Base-by-base conservation (phyloP, 2,329 filamentous ascomycete species). In the Chaetomiaceae sp. region DNA sequence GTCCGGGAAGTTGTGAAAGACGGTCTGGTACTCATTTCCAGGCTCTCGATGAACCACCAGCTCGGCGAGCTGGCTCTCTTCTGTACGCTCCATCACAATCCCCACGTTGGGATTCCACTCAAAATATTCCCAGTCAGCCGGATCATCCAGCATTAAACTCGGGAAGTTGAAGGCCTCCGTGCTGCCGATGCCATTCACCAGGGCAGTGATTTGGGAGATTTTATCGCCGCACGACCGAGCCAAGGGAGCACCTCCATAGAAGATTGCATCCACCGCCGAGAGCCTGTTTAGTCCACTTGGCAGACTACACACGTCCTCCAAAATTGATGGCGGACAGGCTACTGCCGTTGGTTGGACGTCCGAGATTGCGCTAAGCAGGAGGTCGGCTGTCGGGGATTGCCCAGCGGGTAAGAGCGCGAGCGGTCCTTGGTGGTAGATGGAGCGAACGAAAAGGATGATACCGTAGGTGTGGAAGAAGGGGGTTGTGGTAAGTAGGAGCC, bases 401-500 rank as follows among this genome's bases (percentile, higher is more conserved):
- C n/a, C n/a, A n/a, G n/a, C n/a, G n/a, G n/a, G n/a, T n/a, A n/a
- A n/a, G 18, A 57, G 34, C 8, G 48, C 52, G 3, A 57, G 44
- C 1, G 55, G 51, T 4, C 32, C 36, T 14, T 47, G 51, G 52
- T 55, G 29, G 40, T 55, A 51, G 20, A 57, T 33, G 6, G 52
- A 53, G 1, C 55, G 43, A 30, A 43, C 5, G 21, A 57, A 21
- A 7, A 55, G 20, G 29, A 53, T 53, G 1, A 49, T 33, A 3
- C 55, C 55, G 29, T 51, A 55, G 8, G 25, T 25, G 33, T 57
- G 52, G 40, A 57, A 55, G 14, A 57, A 53, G 7, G 55, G 55
- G 2, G 48, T 14, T 30, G 43, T 34, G 11, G 18, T 18, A 18
- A 57, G 27, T 4, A 56, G 11, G 1, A 56, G 40, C 11, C 8